phyloP scores from a whole-genome alignment of 352 stramenopile genomes.

The Phytophthora cajani region DNA sequence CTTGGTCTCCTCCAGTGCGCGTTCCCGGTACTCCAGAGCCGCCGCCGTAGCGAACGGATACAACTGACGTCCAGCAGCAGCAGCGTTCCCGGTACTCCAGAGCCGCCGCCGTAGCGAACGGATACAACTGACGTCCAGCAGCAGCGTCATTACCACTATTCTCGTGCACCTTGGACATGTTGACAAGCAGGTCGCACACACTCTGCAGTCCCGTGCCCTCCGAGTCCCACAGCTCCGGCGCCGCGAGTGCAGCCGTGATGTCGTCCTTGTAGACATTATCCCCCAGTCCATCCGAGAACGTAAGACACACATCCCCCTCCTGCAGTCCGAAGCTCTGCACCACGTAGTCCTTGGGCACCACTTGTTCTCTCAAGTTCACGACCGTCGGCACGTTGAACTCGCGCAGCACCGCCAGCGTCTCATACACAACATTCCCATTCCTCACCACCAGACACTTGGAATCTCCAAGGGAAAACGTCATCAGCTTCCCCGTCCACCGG shows the following conservation, averaged over 20 bases:
- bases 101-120: constrained; percentile 71
- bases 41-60: constrained; percentile 78
- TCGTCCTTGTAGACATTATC: constrained; percentile 88
- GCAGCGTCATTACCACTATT: constrained; percentile 7
- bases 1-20: constrained; percentile 50
- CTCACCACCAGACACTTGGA: constrained; percentile 77
- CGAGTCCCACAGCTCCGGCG: constrained; percentile 31
- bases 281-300: constrained; percentile 78
- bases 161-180: constrained; percentile 48
- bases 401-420: constrained; percentile 68
- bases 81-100: too few species aligned
- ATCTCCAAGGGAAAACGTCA: constrained; percentile 80
- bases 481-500: constrained; percentile 60
- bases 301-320: constrained; percentile 65
- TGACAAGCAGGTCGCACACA: constrained; percentile 62
- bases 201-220: constrained; percentile 42
- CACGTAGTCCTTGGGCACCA: constrained; percentile 64
- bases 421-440: constrained; percentile 57
- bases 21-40: constrained; percentile 64
- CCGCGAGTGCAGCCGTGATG: constrained; percentile 38
- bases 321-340: constrained; percentile 72
- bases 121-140: constrained; percentile 40
- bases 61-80: constrained; percentile 17
- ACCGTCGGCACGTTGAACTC: constrained; percentile 86
- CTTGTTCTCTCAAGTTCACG: constrained; percentile 63